Percentiles rank a stretch among this genome's conserved stretches.
These are phyloP conservation scores for Coffea eugenioides DNA, from an alignment of 257 asterid species.

Conservation along the genomic window DNA sequence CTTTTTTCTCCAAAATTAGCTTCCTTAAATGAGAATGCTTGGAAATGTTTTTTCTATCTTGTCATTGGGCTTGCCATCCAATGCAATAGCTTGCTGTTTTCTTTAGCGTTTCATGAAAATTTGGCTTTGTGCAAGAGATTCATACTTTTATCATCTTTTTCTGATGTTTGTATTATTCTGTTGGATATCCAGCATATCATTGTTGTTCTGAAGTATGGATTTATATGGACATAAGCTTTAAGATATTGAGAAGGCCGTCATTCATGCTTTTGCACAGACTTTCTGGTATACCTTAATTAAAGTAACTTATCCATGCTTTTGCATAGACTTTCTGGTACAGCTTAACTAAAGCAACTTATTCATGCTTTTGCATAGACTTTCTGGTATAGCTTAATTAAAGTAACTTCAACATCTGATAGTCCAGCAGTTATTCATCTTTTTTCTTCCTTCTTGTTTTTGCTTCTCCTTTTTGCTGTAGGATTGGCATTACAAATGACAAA, in stretches of 20 bases:
- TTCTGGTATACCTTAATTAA: background rate
- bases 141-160: background rate
- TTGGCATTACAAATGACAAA: background rate
- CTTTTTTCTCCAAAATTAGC: background rate
- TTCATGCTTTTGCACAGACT: constrained; percentile 1
- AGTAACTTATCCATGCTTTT: background rate
- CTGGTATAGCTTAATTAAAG: background rate
- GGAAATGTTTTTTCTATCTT: background rate
- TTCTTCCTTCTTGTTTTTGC: no score
- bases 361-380: background rate
- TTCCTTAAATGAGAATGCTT: background rate
- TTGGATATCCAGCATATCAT: background rate
- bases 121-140: background rate
- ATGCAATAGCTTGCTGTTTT: background rate
- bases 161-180: background rate
- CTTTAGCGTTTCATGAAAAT: background rate
- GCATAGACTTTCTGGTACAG: background rate
- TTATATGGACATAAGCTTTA: background rate
- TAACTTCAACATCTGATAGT: background rate
- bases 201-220: background rate
- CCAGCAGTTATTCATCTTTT: background rate
- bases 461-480: background rate
- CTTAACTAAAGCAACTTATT: background rate
- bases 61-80: no score
- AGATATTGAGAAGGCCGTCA: background rate